Evolutionary conservation across 305 asterid species (phyloP).

Genomic region (Fraxinus albicans): DNA sequence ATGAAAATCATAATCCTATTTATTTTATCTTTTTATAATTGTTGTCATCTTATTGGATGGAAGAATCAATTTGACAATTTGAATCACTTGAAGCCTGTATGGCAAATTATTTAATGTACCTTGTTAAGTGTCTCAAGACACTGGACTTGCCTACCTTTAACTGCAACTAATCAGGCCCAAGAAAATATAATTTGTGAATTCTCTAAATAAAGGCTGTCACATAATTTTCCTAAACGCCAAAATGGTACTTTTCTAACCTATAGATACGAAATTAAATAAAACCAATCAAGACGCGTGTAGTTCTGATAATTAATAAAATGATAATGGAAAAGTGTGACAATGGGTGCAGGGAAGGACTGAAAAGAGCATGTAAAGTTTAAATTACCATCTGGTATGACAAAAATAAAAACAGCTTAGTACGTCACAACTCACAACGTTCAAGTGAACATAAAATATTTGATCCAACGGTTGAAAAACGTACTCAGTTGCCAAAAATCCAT

Average conservation of each 20-base stretch:
- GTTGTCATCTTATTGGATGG: not conserved
- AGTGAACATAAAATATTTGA: not conserved
- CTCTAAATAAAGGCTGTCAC: not conserved
- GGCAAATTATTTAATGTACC: not conserved
- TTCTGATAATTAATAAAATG: not conserved
- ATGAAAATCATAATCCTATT: not conserved
- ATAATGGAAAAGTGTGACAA: not conserved
- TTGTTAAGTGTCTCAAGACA: not conserved
- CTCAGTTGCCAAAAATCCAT: conserved; percentile 96
- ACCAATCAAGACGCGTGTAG: not conserved
- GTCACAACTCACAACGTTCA: not conserved
- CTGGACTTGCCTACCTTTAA: not conserved
- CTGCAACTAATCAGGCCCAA: not conserved
- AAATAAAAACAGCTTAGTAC: not conserved
- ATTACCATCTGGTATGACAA: not conserved
- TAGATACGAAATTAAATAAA: not conserved
- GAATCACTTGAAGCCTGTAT: not conserved
- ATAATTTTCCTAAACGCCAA: not conserved
- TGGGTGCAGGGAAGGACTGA: not conserved
- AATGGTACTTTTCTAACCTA: not conserved
- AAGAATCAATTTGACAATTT: not conserved
- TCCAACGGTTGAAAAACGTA: conserved; percentile 39
- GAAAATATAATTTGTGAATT: not conserved
- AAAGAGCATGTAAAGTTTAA: not conserved
- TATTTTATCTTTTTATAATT: not conserved